Percentiles rank a stretch among this genome's conserved stretches.
These are phyloP conservation scores for Periconia sp. DNA, from an alignment of 2,329 filamentous ascomycete genomes.

Conservation along the genomic window DNA sequence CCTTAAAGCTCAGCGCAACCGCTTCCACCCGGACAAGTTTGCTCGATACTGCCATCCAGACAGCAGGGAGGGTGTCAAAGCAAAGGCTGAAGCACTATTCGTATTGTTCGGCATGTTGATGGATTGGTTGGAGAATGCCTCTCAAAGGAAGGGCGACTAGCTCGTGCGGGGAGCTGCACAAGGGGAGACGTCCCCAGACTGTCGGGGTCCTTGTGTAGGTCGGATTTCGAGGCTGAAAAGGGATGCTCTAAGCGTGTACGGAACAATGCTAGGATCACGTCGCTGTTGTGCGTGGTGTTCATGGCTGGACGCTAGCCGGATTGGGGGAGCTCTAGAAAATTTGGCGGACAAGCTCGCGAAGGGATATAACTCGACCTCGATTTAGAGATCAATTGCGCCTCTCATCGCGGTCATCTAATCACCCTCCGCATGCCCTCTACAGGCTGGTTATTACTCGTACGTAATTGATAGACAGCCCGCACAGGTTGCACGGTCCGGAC, in stretches of 20 bases:
- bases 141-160: too few species aligned
- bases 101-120: constrained; percentile 36
- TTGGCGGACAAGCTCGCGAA: too few species aligned
- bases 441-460: constrained; percentile 9
- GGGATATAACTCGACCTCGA: too few species aligned
- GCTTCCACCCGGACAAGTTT: constrained; percentile 44
- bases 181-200: too few species aligned
- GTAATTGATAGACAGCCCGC: constrained; percentile 15
- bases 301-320: neutral
- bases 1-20: constrained; percentile 34
- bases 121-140: constrained; percentile 20
- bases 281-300: too few species aligned
- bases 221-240: too few species aligned
- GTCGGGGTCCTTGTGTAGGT: too few species aligned
- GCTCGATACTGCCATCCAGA: constrained; percentile 30
- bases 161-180: too few species aligned
- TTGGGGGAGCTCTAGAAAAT: constrained; percentile 3
- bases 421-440: neutral
- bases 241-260: too few species aligned
- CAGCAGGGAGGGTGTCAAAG: constrained; percentile 25
- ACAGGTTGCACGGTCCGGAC: neutral
- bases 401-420: neutral
- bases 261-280: neutral
- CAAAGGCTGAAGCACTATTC: constrained; percentile 34
- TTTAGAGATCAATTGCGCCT: constrained; percentile 4